Conservation (phyloP, 257 asterid species). For the Voacanga thouarsii region DNA sequence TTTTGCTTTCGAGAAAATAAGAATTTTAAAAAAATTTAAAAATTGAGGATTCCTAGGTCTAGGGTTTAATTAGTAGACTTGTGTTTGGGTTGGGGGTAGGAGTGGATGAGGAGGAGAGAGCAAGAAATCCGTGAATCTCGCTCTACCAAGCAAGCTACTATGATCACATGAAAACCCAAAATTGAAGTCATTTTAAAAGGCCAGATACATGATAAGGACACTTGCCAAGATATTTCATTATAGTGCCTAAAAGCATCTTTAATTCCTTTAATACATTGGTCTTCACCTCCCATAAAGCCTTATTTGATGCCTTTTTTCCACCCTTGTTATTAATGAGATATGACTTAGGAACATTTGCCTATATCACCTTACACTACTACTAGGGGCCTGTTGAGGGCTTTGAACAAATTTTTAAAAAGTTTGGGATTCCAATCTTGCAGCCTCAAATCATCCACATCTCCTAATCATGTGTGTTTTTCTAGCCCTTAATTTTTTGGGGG, state of each 20-base stretch:
- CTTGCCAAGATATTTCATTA: conserved; percentile 13
- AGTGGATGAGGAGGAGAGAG: conserved; percentile 7
- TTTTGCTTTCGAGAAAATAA: too few species aligned
- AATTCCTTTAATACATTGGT: conserved; percentile 12
- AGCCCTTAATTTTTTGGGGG: conserved; percentile 21
- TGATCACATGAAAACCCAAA: conserved; percentile 29
- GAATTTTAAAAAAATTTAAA: too few species aligned
- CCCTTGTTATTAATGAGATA: conserved; percentile 11
- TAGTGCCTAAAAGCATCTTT: conserved; percentile 19
- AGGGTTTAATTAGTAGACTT: too few species aligned
- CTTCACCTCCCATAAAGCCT: conserved; percentile 23
- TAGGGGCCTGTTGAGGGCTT: conserved; percentile 1
- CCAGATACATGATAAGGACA: conserved; percentile 39
- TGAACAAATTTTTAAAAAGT: conserved; percentile 1
- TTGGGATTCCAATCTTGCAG: conserved; percentile 32
- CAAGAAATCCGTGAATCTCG: conserved; percentile 48
- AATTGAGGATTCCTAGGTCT: too few species aligned
- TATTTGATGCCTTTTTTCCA: conserved; percentile 24
- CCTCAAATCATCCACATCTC: conserved; percentile 29
- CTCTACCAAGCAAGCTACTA: conserved; percentile 36
- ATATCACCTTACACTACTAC: conserved; percentile 1
- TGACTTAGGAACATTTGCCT: conserved; percentile 19
- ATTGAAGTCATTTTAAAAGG: conserved; percentile 18
- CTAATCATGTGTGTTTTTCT: conserved; percentile 24
- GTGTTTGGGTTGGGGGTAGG: not conserved